A percentile compares a stretch with the other conserved stretches of the same genome.
Evolutionary conservation across 176 grass and related monocot genomes (phyloP).

Genomic region (Oryza brachyantha): DNA sequence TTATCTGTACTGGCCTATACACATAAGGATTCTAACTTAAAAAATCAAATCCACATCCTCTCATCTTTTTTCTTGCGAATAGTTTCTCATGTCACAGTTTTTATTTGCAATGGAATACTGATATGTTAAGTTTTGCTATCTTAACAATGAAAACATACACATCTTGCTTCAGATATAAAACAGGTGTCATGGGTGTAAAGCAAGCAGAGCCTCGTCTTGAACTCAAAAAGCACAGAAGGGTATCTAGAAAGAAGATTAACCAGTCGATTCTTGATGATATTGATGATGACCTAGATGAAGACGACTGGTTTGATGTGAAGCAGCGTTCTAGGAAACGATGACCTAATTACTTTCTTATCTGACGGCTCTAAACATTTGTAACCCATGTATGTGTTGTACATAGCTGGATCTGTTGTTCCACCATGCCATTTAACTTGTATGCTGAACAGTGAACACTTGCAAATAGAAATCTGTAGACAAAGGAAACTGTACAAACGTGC

Average conservation of each 20-base stretch:
- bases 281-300: constrained; percentile 52
- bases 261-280: constrained; percentile 72
- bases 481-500: neutral
- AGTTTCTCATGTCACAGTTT: neutral
- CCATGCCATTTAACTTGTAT: neutral
- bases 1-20: neutral
- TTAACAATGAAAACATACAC: neutral
- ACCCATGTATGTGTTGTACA: constrained; percentile 27
- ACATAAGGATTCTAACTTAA: neutral
- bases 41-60: neutral
- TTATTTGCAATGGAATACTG: neutral
- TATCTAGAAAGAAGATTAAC: constrained; percentile 82
- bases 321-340: constrained; percentile 38
- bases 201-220: constrained; percentile 85
- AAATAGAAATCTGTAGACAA: constrained; percentile 1
- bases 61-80: neutral
- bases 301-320: constrained; percentile 47
- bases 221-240: constrained; percentile 75
- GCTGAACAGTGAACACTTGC: neutral
- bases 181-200: constrained; percentile 69
- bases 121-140: neutral
- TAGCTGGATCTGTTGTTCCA: neutral
- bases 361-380: constrained; percentile 10
- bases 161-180: constrained; percentile 70
- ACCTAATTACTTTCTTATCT: constrained; percentile 20